Conservation (phyloP, 148 eudicot species). For the Persicaria tinctoria region DNA sequence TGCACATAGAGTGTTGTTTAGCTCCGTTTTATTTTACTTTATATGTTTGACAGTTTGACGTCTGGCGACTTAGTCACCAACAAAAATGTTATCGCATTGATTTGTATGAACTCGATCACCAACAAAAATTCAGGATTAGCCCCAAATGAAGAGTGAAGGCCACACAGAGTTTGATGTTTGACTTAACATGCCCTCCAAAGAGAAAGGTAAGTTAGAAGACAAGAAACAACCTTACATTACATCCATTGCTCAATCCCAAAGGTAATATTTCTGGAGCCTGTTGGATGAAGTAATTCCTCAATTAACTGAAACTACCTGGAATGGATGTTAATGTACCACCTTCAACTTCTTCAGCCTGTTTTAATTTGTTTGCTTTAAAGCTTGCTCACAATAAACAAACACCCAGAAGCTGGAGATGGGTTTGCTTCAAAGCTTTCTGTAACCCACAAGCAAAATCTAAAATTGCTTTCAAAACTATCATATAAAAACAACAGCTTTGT, state of each 20-base stretch:
- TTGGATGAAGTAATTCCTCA: neutral
- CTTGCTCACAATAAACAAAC: neutral
- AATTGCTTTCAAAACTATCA: neutral
- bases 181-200: slow-evolving; percentile 5
- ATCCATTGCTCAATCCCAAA: neutral
- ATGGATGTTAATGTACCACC: neutral
- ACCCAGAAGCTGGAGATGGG: neutral
- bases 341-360: neutral
- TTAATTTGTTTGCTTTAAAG: slow-evolving; percentile 2
- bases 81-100: too few species aligned
- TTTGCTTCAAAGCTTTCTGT: slow-evolving; percentile 12
- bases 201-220: slow-evolving; percentile 9
- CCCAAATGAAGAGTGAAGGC: neutral
- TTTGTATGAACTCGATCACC: too few species aligned
- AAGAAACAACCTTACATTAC: slow-evolving; percentile 3
- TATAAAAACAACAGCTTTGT: neutral
- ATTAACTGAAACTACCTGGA: neutral
- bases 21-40: too few species aligned
- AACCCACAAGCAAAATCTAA: neutral
- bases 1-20: too few species aligned
- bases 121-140: neutral
- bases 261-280: neutral
- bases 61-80: too few species aligned
- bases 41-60: too few species aligned
- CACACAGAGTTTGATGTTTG: neutral